phyloP scores from a whole-genome alignment of 2,329 filamentous ascomycete genomes.

The Nemania sp. region DNA sequence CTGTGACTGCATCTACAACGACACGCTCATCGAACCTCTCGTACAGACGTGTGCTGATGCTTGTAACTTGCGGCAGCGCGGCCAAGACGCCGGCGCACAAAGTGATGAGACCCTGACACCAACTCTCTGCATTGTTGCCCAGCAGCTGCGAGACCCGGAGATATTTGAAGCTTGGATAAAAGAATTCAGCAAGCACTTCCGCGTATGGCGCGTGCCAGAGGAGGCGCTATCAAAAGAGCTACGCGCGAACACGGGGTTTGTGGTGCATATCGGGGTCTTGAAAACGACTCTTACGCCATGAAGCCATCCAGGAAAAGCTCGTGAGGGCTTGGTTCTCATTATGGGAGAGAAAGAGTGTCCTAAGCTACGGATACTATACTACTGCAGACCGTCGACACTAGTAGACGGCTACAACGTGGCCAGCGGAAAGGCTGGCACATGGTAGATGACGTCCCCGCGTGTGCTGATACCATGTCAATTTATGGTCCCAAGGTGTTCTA shows the following conservation, averaged over 20 bases:
- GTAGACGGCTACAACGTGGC: background rate
- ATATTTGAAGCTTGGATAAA: conserved; percentile 84
- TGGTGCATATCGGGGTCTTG: conserved; percentile 77
- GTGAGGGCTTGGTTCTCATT: background rate
- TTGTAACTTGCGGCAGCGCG: conserved; percentile 60
- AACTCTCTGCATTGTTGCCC: conserved; percentile 79
- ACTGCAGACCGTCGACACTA: too few species aligned
- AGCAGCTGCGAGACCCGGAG: conserved; percentile 83
- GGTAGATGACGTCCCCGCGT: too few species aligned
- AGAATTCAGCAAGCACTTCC: conserved; percentile 68
- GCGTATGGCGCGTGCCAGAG: conserved; percentile 76
- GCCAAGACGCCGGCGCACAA: conserved; percentile 2
- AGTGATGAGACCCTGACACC: conserved; percentile 42
- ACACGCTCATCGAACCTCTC: conserved; percentile 78
- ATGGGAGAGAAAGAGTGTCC: background rate
- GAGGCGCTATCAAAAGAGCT: conserved; percentile 62
- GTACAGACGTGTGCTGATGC: conserved; percentile 80
- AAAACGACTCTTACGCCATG: conserved; percentile 33
- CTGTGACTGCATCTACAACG: conserved; percentile 96
- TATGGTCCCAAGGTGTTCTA: too few species aligned
- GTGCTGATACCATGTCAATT: too few species aligned
- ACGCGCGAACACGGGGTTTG: conserved; percentile 71
- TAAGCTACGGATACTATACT: background rate
- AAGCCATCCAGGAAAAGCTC: background rate
- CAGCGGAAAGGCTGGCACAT: background rate